Conservation (phyloP, 108 stramenopile species). For the Nannochloropsis gaditana region DNA sequence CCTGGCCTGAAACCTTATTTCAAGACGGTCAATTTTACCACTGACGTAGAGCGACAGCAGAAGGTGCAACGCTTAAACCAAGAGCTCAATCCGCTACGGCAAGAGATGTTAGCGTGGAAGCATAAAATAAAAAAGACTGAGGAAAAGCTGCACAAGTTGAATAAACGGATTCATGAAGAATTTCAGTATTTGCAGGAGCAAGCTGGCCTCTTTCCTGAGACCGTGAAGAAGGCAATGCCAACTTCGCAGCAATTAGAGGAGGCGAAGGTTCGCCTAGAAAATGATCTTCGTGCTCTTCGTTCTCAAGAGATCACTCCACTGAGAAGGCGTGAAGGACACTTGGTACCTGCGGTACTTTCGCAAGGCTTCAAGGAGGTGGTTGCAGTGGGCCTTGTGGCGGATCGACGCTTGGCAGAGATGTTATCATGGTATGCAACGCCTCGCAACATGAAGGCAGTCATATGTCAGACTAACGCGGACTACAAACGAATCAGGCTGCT, state of each 20-base stretch:
- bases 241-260: background rate
- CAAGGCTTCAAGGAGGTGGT: background rate
- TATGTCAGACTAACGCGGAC: background rate
- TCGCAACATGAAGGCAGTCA: background rate
- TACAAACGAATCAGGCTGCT: slow-evolving; percentile 17
- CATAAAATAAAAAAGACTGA: background rate
- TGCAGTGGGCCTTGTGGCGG: background rate
- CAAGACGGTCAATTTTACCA: slow-evolving; percentile 10
- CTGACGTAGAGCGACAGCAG: background rate
- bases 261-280: slow-evolving; percentile 13
- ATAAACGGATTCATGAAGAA: background rate
- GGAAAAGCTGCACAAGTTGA: background rate
- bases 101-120: background rate
- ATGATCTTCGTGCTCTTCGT: background rate
- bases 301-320: background rate
- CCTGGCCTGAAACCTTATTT: slow-evolving; percentile 15
- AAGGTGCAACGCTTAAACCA: background rate
- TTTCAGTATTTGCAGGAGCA: background rate
- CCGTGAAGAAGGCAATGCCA: background rate
- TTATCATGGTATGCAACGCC: slow-evolving; percentile 15
- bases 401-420: slow-evolving; percentile 9
- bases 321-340: background rate
- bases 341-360: background rate
- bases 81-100: background rate
- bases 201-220: background rate